Evolutionary conservation across 768 basidiomycete genomes (phyloP), one percentile per base, ranked within the genome.

Genomic region (Strobilomyces confusus): DNA sequence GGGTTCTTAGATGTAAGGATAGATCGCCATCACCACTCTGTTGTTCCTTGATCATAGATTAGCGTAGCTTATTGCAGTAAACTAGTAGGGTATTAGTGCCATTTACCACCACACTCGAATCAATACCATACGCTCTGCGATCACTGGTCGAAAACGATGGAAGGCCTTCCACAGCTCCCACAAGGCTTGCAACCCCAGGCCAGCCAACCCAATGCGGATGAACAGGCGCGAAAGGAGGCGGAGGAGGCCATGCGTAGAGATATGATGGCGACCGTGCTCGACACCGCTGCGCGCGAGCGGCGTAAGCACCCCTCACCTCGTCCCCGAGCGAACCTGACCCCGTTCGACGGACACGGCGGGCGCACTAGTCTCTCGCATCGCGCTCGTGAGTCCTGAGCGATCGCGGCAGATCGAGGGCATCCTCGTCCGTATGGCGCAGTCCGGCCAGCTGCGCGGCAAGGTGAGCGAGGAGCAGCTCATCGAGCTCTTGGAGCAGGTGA

Each of bases 381-480:
- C 86, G 5, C 82, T 95, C 26, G 93, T 95, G 60, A 88, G 89
- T 58, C 86, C 90, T 0, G 83, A 89, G 37, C 76, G 90, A 65
- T 87, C 91, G 17, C 78, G 79, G 57, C 83, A 92, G 67, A 89
- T 95, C 59, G 89, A 94, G 70, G 74, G 72, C 4, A 82, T 93
- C 52, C 74, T 95, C 30, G 59, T 88, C 37, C 79, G 89, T 37
- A 92, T 93, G 88, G 90, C 84, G 9, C 89, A 92, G 71, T 76
- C 80, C 1, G 90, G 92, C 8, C 90, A 93, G 67, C 68, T 95
- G 36, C 78, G 86, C 41, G 86, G 85, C 1, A 75, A 83, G 26
- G 86, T 95, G 37, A 81, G 77, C 26, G 93, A 97, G 65, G 73
- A 78, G 44, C 90, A 93, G 66, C 77, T 97, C 49, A 91, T 97